These are phyloP conservation scores for Asterionellopsis glacialis DNA, from an alignment of 108 stramenopile genomes.

Conservation along the genomic window DNA sequence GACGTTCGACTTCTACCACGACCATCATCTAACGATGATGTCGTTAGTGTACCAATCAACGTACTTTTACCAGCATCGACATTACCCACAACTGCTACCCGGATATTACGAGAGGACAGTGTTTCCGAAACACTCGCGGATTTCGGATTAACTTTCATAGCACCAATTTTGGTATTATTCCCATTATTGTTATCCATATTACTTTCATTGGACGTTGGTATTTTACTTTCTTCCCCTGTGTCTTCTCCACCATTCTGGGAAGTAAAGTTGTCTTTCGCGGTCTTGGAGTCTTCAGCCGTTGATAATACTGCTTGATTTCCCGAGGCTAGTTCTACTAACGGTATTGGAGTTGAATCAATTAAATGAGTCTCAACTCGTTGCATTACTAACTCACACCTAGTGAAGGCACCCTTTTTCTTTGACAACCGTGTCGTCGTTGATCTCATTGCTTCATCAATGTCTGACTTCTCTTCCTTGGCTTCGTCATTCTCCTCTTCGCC, in stretches of 20 bases:
- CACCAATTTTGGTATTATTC: no score
- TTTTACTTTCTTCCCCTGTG: no score
- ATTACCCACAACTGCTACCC: conserved; percentile 81
- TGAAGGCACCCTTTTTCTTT: conserved; percentile 43
- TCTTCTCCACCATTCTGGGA: no score
- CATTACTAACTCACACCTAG: conserved; percentile 65
- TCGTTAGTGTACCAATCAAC: conserved; percentile 87
- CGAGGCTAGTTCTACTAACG: conserved; percentile 24
- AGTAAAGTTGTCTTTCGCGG: no score
- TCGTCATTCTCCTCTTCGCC: conserved; percentile 26
- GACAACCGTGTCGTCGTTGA: conserved; percentile 15
- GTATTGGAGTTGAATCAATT: conserved; percentile 64
- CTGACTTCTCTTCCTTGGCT: conserved; percentile 36
- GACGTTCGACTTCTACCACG: conserved; percentile 89
- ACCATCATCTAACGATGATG: conserved; percentile 91
- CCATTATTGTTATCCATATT: neutral
- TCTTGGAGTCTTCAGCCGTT: neutral
- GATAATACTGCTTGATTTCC: conserved; percentile 3
- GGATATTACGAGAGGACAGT: conserved; percentile 76
- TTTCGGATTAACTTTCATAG: conserved; percentile 4
- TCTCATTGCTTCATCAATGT: neutral
- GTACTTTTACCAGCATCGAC: conserved; percentile 79
- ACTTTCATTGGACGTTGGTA: neutral
- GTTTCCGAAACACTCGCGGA: conserved; percentile 56
- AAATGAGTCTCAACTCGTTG: conserved; percentile 81